Base-by-base conservation (phyloP, 176 grass and related monocot genomes). In the Carex kokanica region DNA sequence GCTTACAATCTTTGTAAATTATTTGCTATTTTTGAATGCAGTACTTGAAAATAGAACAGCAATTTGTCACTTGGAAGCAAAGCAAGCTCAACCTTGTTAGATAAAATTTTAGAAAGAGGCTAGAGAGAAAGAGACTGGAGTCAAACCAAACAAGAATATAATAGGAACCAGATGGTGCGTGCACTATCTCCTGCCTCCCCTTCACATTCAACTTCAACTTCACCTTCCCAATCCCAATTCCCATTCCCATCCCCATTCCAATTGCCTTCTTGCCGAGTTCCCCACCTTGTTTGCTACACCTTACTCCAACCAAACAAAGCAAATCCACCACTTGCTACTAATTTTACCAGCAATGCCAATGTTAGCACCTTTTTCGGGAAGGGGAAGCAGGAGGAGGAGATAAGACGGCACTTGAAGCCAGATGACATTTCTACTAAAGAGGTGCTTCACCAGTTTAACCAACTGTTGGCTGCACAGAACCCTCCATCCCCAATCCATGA, bases 31-130 rank as follows among this genome's bases (percentile, higher is more conserved):
- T 12, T 63, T 41, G 2, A 40, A 69, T n/a, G 66, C 66, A 41
- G 66, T 8, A n/a, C 31, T 69, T 69, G 32, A 69, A 69, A 16
- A 41, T 69, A 41, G 32, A 69, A 41, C 34, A 36, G 16, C 66
- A 2, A 69, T 69, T 38, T 40, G 66, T 40, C 34, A 68, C 64
- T 68, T 68, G 14, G 64, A 67, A 38, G 31, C 14, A 15, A 38
- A 67, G 29, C 64, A 68, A 68, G 32, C 14, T 69, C 66, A 69
- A 41, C 34, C 15, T 69, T 69, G 66, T 69, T 68, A 17, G 66
- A 69, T 69, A 69, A 68, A 69, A 41, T 69, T 41, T 69, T 38
- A 38, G 6, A 69, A 69, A 69, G 34, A 41, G 66, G 66, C 66
- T 9, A 68, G 64, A 6, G 14, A 41, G 32, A 40, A 8, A 36